phyloP scores from a whole-genome alignment of 257 asterid species.

The Cruciata laevipes region DNA sequence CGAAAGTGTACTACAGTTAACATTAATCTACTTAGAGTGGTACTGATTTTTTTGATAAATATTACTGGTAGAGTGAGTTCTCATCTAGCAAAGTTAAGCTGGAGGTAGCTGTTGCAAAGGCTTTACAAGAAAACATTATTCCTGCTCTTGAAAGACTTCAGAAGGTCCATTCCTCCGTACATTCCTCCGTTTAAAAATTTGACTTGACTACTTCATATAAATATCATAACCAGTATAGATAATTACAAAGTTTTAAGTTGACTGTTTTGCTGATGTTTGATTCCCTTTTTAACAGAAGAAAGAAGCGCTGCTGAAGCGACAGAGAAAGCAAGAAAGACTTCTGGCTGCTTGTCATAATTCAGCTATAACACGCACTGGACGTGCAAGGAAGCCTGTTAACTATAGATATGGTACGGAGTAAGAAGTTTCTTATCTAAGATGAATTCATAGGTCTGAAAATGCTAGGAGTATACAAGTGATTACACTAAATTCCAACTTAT shows the following conservation, averaged over 20 bases:
- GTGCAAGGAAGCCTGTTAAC: constrained; percentile 45
- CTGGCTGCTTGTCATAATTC: constrained; percentile 32
- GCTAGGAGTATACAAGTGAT: not conserved
- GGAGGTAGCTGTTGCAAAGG: constrained; percentile 58
- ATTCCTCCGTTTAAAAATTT: constrained; percentile 13
- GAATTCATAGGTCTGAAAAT: not conserved
- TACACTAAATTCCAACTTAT: not conserved
- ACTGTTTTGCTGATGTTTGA: not conserved
- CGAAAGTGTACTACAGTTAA: constrained; percentile 10
- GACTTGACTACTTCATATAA: not conserved
- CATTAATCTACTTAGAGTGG: not conserved
- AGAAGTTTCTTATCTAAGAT: not conserved
- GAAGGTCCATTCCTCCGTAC: constrained; percentile 52
- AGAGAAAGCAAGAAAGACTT: constrained; percentile 35
- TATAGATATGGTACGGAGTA: constrained; percentile 57
- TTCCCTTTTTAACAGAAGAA: constrained; percentile 54
- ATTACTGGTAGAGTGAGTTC: constrained; percentile 45
- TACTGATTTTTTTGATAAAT: constrained; percentile 14
- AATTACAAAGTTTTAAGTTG: not conserved
- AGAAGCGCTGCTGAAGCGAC: constrained; percentile 36
- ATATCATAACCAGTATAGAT: constrained; percentile 6
- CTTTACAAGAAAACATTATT: constrained; percentile 42
- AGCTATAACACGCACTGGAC: constrained; percentile 50
- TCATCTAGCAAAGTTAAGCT: constrained; percentile 46
- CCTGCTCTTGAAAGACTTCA: constrained; percentile 63